Percentiles rank a stretch among this genome's conserved stretches.
These are phyloP conservation scores for Lanmaoa rubissima DNA, from an alignment of 768 basidiomycete genomes.

Conservation along the genomic window DNA sequence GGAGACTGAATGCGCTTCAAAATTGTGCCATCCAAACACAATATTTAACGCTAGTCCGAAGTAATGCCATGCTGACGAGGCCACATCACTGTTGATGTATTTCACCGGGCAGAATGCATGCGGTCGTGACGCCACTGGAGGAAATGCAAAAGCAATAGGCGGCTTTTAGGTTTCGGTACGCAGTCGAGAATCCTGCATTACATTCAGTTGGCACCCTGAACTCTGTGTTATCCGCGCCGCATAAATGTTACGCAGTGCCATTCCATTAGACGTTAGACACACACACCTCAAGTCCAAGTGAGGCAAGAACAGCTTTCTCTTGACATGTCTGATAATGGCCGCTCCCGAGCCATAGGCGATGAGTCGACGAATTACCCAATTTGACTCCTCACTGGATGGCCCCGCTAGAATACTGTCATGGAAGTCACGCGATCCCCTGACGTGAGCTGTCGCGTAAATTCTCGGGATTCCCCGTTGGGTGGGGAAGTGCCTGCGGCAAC, in stretches of 20 bases:
- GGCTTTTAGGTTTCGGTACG: constrained; percentile 11
- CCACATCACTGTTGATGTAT: constrained; percentile 23
- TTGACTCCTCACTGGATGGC: constrained; percentile 43
- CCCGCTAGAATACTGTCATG: constrained; percentile 57
- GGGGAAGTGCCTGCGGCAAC: constrained; percentile 5
- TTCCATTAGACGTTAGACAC: constrained; percentile 2
- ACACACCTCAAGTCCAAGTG: constrained; percentile 31
- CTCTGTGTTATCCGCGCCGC: constrained; percentile 17
- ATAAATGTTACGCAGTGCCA: constrained; percentile 5
- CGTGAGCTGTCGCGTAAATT: constrained; percentile 33
- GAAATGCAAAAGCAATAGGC: constrained; percentile 14
- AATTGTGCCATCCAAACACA: neutral
- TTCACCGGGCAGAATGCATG: constrained; percentile 41
- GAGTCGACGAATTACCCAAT: constrained; percentile 51
- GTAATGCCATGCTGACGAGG: constrained; percentile 20
- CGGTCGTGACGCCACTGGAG: constrained; percentile 23
- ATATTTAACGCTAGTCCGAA: neutral
- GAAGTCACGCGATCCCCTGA: constrained; percentile 35
- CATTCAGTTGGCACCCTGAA: constrained; percentile 15
- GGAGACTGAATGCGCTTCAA: neutral
- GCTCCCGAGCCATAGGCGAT: constrained; percentile 50
- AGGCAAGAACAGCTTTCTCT: constrained; percentile 32
- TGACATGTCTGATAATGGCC: constrained; percentile 34
- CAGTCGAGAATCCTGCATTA: constrained; percentile 5
- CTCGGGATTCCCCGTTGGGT: constrained; percentile 1